A percentile compares a stretch with the other conserved stretches of the same genome.
Conservation (phyloP, 2,329 filamentous ascomycete genomes). For the Epichloe hybrida region DNA sequence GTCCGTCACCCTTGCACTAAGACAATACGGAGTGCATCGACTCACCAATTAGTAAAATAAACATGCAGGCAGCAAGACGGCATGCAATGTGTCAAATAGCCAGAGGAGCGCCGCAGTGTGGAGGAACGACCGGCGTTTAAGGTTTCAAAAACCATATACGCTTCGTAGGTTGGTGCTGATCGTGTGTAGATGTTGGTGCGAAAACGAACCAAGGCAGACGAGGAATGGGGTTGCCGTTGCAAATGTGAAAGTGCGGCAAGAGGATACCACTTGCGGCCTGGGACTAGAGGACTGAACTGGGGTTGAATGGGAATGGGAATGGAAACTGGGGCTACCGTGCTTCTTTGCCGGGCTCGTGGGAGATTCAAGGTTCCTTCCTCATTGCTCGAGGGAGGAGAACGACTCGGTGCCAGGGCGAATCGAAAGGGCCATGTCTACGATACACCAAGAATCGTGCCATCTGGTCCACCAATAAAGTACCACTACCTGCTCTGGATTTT, state of each 20-base stretch:
- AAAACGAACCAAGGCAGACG: conserved; percentile 9
- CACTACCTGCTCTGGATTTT: neutral
- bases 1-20: conserved; percentile 5
- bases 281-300: neutral
- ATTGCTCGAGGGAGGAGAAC: conserved; percentile 1
- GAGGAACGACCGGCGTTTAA: neutral
- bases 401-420: conserved; percentile 2
- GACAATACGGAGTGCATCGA: conserved; percentile 1
- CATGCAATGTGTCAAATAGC: conserved; percentile 1
- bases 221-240: conserved; percentile 15
- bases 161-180: conserved; percentile 7
- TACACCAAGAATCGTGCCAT: neutral
- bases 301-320: neutral
- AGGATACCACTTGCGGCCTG: conserved; percentile 9
- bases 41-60: conserved; percentile 1
- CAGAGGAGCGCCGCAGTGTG: neutral
- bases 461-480: neutral
- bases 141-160: conserved; percentile 7
- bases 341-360: conserved; percentile 3
- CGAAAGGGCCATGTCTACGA: neutral
- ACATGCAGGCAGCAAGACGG: conserved; percentile 1
- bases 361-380: neutral
- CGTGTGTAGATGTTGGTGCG: conserved; percentile 13
- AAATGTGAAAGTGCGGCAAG: conserved; percentile 12
- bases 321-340: conserved; percentile 3